These are phyloP conservation scores for Beauveria brongniartii DNA, from an alignment of 2,329 filamentous ascomycete species.

Conservation along the genomic window DNA sequence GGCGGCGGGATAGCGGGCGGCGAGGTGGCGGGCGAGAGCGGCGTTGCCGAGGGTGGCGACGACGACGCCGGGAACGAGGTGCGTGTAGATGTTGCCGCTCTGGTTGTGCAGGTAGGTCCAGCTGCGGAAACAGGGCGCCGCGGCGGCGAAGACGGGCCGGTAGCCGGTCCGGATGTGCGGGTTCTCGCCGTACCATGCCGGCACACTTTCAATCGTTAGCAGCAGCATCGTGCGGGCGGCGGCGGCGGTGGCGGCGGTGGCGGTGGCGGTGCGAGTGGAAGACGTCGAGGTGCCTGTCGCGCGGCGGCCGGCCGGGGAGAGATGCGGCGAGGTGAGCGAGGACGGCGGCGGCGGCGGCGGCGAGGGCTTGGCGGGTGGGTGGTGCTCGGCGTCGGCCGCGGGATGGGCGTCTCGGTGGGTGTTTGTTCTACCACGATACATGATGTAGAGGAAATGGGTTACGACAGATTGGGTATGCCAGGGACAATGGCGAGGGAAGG, in stretches of 20 bases:
- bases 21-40: slow-evolving; percentile 18
- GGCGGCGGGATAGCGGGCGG: slow-evolving; percentile 24
- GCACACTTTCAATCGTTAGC: slow-evolving; percentile 25
- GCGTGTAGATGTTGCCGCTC: slow-evolving; percentile 26
- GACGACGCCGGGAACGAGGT: slow-evolving; percentile 33
- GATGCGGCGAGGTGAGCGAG: background rate
- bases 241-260: background rate
- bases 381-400: background rate
- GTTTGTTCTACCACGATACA: background rate
- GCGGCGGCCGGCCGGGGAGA: background rate
- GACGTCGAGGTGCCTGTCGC: too few species aligned
- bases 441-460: background rate
- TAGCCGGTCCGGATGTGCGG: slow-evolving; percentile 33
- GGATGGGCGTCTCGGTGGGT: background rate
- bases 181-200: slow-evolving; percentile 35
- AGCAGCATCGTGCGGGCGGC: slow-evolving; percentile 8
- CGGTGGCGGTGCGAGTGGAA: background rate
- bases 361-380: background rate
- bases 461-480: background rate
- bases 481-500: background rate
- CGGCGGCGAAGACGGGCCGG: slow-evolving; percentile 31
- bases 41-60: slow-evolving; percentile 24
- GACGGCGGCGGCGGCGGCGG: background rate
- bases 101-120: slow-evolving; percentile 31
- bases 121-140: slow-evolving; percentile 28